These are phyloP conservation scores for Collariella sp. DNA, from an alignment of 495 filamentous ascomycete species.

Conservation along the genomic window DNA sequence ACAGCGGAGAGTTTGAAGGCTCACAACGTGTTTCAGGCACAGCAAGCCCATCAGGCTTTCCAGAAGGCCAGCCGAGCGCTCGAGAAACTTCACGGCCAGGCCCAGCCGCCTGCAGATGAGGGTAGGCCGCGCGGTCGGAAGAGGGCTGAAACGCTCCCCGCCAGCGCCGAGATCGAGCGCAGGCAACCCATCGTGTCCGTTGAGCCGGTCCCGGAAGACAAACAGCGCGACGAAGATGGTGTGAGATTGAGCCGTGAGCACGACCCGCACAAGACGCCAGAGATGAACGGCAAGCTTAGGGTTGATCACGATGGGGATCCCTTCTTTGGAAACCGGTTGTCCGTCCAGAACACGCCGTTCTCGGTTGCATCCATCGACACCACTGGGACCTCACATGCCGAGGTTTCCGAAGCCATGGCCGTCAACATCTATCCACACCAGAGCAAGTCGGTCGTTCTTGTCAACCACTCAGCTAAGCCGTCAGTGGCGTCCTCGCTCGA, in stretches of 20 bases:
- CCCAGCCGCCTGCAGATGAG: not conserved
- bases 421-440: conserved; percentile 80
- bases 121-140: not conserved
- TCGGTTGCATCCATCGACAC: conserved; percentile 52
- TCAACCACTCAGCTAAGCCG: conserved; percentile 55
- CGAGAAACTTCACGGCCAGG: conserved; percentile 20
- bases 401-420: conserved; percentile 69
- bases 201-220: conserved; percentile 25
- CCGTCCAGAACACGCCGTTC: conserved; percentile 48
- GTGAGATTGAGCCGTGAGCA: not conserved
- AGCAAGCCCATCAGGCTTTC: conserved; percentile 24
- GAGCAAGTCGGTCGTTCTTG: conserved; percentile 70
- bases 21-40: conserved; percentile 40
- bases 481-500: conserved; percentile 28
- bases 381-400: conserved; percentile 43
- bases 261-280: conserved; percentile 10
- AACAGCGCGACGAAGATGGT: conserved; percentile 23
- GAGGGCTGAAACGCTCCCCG: not conserved
- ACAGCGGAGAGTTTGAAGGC: conserved; percentile 58
- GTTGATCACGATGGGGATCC: conserved; percentile 46
- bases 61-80: conserved; percentile 23
- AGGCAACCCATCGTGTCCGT: conserved; percentile 9
- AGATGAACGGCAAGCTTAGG: conserved; percentile 26
- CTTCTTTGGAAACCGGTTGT: conserved; percentile 46
- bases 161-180: not conserved